Percentiles rank a stretch among this genome's conserved stretches.
phyloP scores from a whole-genome alignment of 1,139 yeast species.

The Lodderomyces elongisporus region DNA sequence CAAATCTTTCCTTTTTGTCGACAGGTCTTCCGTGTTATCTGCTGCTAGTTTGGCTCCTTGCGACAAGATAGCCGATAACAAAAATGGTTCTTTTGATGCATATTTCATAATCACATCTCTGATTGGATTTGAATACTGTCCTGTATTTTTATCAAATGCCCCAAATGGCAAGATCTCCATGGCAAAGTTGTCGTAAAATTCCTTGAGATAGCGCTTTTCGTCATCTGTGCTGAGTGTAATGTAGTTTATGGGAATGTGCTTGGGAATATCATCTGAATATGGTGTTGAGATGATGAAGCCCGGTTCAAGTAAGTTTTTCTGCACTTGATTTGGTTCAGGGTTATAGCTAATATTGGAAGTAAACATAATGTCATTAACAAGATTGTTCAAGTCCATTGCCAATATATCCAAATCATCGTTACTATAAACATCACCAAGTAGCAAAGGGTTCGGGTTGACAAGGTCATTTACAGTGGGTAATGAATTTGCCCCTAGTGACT shows the following conservation, averaged over 20 bases:
- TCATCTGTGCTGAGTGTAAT: slow-evolving; percentile 34
- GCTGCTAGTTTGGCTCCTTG: slow-evolving; percentile 54
- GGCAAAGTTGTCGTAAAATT: slow-evolving; percentile 51
- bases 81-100: slow-evolving; percentile 51
- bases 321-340: slow-evolving; percentile 3
- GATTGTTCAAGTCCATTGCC: slow-evolving; percentile 30
- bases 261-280: slow-evolving; percentile 17
- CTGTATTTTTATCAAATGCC: slow-evolving; percentile 30
- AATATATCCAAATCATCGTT: slow-evolving; percentile 27
- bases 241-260: slow-evolving; percentile 13
- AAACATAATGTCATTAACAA: slow-evolving; percentile 29
- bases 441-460: background rate
- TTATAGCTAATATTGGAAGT: slow-evolving; percentile 16
- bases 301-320: slow-evolving; percentile 2
- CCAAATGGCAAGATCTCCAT: slow-evolving; percentile 53
- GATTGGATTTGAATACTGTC: slow-evolving; percentile 43
- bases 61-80: slow-evolving; percentile 59
- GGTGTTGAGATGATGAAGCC: slow-evolving; percentile 1
- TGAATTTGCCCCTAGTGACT: background rate
- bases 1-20: slow-evolving; percentile 21
- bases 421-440: slow-evolving; percentile 11
- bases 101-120: slow-evolving; percentile 53
- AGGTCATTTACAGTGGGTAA: background rate
- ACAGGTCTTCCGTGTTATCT: slow-evolving; percentile 23
- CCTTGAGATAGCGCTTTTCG: slow-evolving; percentile 41